phyloP scores from a whole-genome alignment of 192 early-diverging fungal genomes.

The Gonapodya prolifera region DNA sequence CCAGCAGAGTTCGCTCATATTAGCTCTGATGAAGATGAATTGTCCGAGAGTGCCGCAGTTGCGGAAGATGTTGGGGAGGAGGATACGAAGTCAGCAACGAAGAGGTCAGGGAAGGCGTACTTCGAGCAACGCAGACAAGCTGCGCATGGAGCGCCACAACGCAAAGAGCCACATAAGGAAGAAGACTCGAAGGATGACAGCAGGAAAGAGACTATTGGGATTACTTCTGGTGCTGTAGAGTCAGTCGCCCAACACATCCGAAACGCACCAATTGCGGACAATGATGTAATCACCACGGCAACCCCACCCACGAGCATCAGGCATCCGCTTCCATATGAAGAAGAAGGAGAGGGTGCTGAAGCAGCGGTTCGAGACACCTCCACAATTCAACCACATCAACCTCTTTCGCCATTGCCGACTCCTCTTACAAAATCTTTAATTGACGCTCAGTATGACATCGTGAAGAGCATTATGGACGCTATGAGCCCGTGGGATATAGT shows the following conservation, averaged over 20 bases:
- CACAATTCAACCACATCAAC: neutral
- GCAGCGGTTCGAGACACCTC: neutral
- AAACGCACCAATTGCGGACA: neutral
- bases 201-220: neutral
- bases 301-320: neutral
- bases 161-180: neutral
- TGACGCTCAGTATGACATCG: neutral
- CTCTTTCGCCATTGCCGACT: neutral
- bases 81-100: neutral
- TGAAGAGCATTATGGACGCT: neutral
- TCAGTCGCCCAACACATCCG: neutral
- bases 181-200: neutral
- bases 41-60: neutral
- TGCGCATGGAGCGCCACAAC: neutral
- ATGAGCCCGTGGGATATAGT: neutral
- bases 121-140: neutral
- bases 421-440: neutral
- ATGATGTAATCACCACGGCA: neutral
- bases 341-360: neutral
- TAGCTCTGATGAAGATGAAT: neutral
- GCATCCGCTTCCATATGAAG: neutral
- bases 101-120: neutral
- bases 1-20: neutral
- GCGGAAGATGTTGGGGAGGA: neutral
- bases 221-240: neutral